These are phyloP conservation scores for Chrysoporthe puriensis DNA, from an alignment of 2,329 filamentous ascomycete genomes.

Conservation along the genomic window DNA sequence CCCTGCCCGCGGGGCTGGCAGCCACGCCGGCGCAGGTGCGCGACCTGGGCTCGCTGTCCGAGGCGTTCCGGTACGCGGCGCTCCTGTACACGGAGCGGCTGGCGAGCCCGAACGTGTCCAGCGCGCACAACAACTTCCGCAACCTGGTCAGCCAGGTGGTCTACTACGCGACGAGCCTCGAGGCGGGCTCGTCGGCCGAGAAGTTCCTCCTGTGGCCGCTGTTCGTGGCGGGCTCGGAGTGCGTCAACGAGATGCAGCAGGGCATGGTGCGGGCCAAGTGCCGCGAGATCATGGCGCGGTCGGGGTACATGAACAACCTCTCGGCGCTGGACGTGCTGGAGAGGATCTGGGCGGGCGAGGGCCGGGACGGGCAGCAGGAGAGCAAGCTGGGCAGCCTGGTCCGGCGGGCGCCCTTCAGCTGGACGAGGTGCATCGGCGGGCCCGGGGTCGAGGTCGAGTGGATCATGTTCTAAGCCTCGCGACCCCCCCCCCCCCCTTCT, in stretches of 20 bases:
- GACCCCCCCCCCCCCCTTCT: not conserved
- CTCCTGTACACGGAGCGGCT: slow-evolving; percentile 89
- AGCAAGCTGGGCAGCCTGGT: slow-evolving; percentile 41
- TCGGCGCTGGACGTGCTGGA: slow-evolving; percentile 85
- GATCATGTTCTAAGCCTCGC: slow-evolving; percentile 65
- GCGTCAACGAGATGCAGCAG: slow-evolving; percentile 79
- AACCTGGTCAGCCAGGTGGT: slow-evolving; percentile 81
- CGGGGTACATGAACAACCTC: slow-evolving; percentile 92
- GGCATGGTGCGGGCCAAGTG: slow-evolving; percentile 79
- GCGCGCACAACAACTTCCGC: slow-evolving; percentile 77
- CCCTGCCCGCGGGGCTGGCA: slow-evolving; percentile 46
- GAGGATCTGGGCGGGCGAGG: slow-evolving; percentile 73
- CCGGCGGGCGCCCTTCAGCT: slow-evolving; percentile 58
- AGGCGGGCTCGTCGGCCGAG: slow-evolving; percentile 71
- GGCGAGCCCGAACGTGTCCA: slow-evolving; percentile 74
- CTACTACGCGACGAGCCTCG: slow-evolving; percentile 79
- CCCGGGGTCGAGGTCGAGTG: slow-evolving; percentile 63
- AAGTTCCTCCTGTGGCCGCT: slow-evolving; percentile 94
- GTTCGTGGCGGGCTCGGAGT: slow-evolving; percentile 89
- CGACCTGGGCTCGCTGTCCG: slow-evolving; percentile 81
- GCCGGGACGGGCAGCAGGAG: slow-evolving; percentile 42
- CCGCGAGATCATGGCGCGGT: slow-evolving; percentile 83
- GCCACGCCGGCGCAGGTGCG: slow-evolving; percentile 63
- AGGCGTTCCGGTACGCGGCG: slow-evolving; percentile 87
- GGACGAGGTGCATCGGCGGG: slow-evolving; percentile 61